These are phyloP conservation scores for Aspergillus phoenicis DNA, from an alignment of 2,329 filamentous ascomycete species.

Conservation along the genomic window DNA sequence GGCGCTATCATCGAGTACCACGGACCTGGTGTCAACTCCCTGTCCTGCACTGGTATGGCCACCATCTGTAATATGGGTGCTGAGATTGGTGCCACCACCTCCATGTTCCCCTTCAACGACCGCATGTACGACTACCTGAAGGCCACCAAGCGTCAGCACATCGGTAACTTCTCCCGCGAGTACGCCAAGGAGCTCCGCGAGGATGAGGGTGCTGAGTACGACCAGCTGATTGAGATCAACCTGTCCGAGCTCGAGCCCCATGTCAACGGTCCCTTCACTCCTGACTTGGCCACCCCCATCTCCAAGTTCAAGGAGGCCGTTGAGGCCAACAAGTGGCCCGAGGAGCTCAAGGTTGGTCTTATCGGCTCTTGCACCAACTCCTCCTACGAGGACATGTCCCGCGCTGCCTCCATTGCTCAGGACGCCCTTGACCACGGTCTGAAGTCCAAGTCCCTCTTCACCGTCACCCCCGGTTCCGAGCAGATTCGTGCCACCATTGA, in stretches of 20 bases:
- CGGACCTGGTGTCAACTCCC: slow-evolving; percentile 70
- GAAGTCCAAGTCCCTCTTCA: slow-evolving; percentile 92
- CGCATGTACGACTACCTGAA: slow-evolving; percentile 94
- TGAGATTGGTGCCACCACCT: slow-evolving; percentile 75
- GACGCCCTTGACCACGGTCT: slow-evolving; percentile 90
- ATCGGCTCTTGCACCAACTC: slow-evolving; percentile 99
- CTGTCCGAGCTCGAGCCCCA: slow-evolving; percentile 92
- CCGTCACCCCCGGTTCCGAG: slow-evolving; percentile 93
- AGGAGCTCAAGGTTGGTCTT: slow-evolving; percentile 93
- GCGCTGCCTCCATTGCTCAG: slow-evolving; percentile 85
- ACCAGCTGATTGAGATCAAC: slow-evolving; percentile 95
- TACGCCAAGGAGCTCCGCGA: slow-evolving; percentile 85
- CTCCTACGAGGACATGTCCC: slow-evolving; percentile 86
- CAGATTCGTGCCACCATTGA: slow-evolving; percentile 93
- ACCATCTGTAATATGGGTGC: slow-evolving; percentile 74
- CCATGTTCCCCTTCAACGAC: slow-evolving; percentile 96
- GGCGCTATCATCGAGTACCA: slow-evolving; percentile 68
- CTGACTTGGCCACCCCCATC: slow-evolving; percentile 95
- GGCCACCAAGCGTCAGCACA: slow-evolving; percentile 85
- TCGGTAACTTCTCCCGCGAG: slow-evolving; percentile 83
- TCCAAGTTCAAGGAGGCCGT: slow-evolving; percentile 96
- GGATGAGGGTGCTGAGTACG: slow-evolving; percentile 91
- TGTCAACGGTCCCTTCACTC: slow-evolving; percentile 98
- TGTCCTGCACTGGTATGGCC: slow-evolving; percentile 84
- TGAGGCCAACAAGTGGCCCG: slow-evolving; percentile 92